phyloP scores from a whole-genome alignment of 2,329 filamentous ascomycete genomes.

The Ceratocystis cacaofunesta region DNA sequence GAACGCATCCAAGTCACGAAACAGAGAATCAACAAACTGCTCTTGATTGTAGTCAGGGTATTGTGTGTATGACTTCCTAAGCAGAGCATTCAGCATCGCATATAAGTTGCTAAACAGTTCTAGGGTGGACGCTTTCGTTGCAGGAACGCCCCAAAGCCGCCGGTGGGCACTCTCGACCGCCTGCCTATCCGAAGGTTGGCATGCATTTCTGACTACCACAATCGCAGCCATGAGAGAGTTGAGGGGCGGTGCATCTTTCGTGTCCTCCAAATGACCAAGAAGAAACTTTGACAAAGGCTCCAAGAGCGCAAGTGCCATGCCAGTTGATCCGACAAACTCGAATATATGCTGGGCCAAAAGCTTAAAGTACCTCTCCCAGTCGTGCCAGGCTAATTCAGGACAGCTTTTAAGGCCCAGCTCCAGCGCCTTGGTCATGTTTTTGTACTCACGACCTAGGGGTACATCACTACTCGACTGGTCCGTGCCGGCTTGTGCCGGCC shows the following conservation, averaged over 20 bases:
- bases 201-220: conserved; percentile 34
- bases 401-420: conserved; percentile 41
- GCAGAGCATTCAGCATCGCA: conserved; percentile 37
- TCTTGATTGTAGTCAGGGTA: conserved; percentile 28
- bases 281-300: conserved; percentile 51
- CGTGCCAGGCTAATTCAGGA: conserved; percentile 31
- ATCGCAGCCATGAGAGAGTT: conserved; percentile 26
- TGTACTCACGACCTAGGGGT: conserved; percentile 49
- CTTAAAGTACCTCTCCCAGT: conserved; percentile 43
- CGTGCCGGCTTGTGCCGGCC: not conserved
- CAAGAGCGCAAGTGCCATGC: conserved; percentile 49
- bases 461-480: conserved; percentile 6
- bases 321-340: conserved; percentile 51
- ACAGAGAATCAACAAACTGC: conserved; percentile 30
- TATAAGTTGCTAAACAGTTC: conserved; percentile 57
- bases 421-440: conserved; percentile 53
- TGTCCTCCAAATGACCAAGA: conserved; percentile 17
- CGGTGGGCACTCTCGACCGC: conserved; percentile 50
- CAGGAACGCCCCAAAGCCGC: conserved; percentile 48
- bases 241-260: conserved; percentile 13
- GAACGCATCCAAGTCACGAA: conserved; percentile 40
- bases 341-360: conserved; percentile 41
- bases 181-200: conserved; percentile 43
- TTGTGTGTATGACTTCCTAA: conserved; percentile 40
- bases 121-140: conserved; percentile 29